phyloP scores from a whole-genome alignment of 2,329 filamentous ascomycete genomes.

The Xylariaceae sp. region DNA sequence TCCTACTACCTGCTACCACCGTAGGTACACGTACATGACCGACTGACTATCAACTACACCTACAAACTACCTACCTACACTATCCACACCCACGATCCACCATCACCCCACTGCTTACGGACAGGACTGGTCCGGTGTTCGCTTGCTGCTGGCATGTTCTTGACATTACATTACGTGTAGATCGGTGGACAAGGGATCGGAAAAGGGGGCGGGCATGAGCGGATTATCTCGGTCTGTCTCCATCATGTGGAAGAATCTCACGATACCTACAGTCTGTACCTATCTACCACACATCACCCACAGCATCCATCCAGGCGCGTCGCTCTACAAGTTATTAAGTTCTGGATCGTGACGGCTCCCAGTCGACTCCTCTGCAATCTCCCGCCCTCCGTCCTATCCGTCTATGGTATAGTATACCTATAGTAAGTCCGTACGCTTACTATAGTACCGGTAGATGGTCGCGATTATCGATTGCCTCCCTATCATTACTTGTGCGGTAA shows the following conservation, averaged over 20 bases:
- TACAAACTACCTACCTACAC: not conserved
- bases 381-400: not conserved
- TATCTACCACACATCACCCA: not conserved
- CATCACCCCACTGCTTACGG: not conserved
- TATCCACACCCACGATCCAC: not conserved
- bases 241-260: conserved; percentile 8
- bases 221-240: not conserved
- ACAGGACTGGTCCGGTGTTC: not conserved
- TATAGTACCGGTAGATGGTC: not conserved
- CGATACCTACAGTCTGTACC: not conserved
- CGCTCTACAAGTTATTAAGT: conserved; percentile 4
- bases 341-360: conserved; percentile 2
- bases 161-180: conserved; percentile 3
- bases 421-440: not conserved
- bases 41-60: too few species aligned
- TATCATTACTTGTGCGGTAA: not conserved
- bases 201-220: conserved; percentile 5
- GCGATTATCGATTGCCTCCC: not conserved
- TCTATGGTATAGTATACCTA: not conserved
- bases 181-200: not conserved
- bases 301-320: conserved; percentile 1
- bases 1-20: not conserved
- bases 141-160: conserved; percentile 4
- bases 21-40: too few species aligned
- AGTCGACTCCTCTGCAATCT: conserved; percentile 7